These are phyloP conservation scores for Russula olivacea DNA, from an alignment of 768 basidiomycete genomes.

Conservation along the genomic window DNA sequence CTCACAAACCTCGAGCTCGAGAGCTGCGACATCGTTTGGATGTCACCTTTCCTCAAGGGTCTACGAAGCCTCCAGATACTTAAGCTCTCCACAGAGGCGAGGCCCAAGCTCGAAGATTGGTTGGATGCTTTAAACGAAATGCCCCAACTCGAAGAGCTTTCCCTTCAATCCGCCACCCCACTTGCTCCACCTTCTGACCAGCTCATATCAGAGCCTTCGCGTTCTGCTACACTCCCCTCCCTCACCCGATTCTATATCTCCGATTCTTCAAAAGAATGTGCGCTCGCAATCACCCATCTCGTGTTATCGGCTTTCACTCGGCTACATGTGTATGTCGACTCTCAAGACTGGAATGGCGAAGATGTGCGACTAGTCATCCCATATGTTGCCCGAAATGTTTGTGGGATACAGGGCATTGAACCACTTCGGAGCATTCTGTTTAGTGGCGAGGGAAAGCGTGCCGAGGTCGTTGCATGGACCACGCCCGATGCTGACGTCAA, in stretches of 20 bases:
- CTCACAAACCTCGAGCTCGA: not conserved
- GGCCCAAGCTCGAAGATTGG: conserved; percentile 9
- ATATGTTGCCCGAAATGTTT: not conserved
- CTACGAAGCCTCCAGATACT: conserved; percentile 5
- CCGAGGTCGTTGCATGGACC: not conserved
- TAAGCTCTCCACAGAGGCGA: not conserved
- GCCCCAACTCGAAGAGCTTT: conserved; percentile 9
- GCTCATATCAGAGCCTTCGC: not conserved
- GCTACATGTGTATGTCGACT: not conserved
- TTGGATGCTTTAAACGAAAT: conserved; percentile 13
- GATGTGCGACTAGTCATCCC: conserved; percentile 1
- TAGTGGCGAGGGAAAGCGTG: no score
- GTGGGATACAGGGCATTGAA: conserved; percentile 2
- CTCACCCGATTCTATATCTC: not conserved
- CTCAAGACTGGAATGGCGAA: not conserved
- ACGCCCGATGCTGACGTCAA: not conserved
- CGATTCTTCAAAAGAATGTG: not conserved
- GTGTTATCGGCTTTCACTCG: conserved; percentile 4
- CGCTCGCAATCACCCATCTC: conserved; percentile 4
- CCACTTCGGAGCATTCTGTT: conserved; percentile 4
- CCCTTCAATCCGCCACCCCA: conserved; percentile 5
- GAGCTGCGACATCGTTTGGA: not conserved
- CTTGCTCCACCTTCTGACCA: no score
- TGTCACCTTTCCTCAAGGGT: conserved; percentile 5
- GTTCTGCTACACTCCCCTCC: not conserved